A percentile compares a stretch with the other conserved stretches of the same genome.
Conservation (phyloP, 345 rosid species). For the Salix koriyanagi region DNA sequence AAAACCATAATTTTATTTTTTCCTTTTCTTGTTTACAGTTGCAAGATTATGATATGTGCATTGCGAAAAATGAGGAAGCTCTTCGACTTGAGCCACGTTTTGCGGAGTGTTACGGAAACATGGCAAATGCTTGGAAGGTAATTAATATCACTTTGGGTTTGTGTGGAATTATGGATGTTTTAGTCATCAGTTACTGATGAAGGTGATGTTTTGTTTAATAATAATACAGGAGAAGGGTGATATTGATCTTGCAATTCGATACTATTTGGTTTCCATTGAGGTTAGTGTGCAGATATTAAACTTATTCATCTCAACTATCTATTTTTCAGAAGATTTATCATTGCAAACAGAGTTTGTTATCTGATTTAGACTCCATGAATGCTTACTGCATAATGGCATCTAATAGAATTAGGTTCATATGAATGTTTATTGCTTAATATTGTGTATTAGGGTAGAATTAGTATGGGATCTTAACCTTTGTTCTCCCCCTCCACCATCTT, state of each 20-base stretch:
- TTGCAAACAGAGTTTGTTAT: background rate
- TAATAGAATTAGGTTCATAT: background rate
- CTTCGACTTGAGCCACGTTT: slow-evolving; percentile 83
- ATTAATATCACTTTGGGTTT: background rate
- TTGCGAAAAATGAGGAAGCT: slow-evolving; percentile 91
- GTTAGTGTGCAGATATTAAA: slow-evolving; percentile 35
- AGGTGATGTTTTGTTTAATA: background rate
- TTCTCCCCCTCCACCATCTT: background rate
- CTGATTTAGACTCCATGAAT: background rate
- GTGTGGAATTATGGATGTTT: background rate
- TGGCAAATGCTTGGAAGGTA: slow-evolving; percentile 99
- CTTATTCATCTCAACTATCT: background rate
- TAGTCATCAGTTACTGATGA: background rate
- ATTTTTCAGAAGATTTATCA: background rate
- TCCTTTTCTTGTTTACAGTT: slow-evolving; percentile 37
- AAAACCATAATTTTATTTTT: background rate
- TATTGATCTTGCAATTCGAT: slow-evolving; percentile 83
- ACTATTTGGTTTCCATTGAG: slow-evolving; percentile 93
- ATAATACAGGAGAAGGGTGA: slow-evolving; percentile 85
- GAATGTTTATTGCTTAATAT: background rate
- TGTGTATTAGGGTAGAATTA: background rate
- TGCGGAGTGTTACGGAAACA: slow-evolving; percentile 99
- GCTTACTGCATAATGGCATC: background rate
- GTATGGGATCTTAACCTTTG: background rate
- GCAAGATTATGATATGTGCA: slow-evolving; percentile 97